Base-by-base conservation (phyloP, 2,329 filamentous ascomycete genomes). In the Xylaria sp. region DNA sequence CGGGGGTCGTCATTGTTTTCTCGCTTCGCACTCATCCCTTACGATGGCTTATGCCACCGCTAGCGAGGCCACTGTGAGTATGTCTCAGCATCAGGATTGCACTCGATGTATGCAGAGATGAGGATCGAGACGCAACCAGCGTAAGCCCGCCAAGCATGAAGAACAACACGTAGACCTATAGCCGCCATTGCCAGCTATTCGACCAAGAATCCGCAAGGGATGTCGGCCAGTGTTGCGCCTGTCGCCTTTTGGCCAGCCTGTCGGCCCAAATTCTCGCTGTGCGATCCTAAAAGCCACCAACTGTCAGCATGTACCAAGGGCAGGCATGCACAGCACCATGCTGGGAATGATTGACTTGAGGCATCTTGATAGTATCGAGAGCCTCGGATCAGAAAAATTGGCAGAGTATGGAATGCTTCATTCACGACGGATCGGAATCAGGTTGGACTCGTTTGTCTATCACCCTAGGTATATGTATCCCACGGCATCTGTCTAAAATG, bases 401-500 rank as follows among this genome's bases (percentile, higher is more conserved):
- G 23, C 11, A 40, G 11, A 38, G 13, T 42, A 11, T 59, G 23
- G 9, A 13, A 48, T 42, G 13, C 26, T 17, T 49, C 17, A 26
- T 31, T 49, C 28, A 7, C 6, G 40, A 51, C 15, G 3, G 23
- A 54, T 36, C 33, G 9, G 9, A 23, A 26, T 17, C 3, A 33
- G 6, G 20, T 42, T 62, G 23, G 20, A 42, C 23, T 20, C 40
- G 6, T n/a, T n/a, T 26, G 6, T 40, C 11, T 11, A 38, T 36
- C 48, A 13, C 9, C 26, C 26, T 9, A 40, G 10, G 11, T 68
- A 62, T 68, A 59, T 66, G 40, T 69, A 64, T 44, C 51, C 3
- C 10, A 20, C 17, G 4, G 15, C 46, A 26, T 61, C 31, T 60
- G 23, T 28, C 17, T 6, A 31, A 48, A 64, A 42, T 51, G 40